Evolutionary conservation across 1,284 basidiomycete genomes (phyloP).

Genomic region (Spongiforma sp.): DNA sequence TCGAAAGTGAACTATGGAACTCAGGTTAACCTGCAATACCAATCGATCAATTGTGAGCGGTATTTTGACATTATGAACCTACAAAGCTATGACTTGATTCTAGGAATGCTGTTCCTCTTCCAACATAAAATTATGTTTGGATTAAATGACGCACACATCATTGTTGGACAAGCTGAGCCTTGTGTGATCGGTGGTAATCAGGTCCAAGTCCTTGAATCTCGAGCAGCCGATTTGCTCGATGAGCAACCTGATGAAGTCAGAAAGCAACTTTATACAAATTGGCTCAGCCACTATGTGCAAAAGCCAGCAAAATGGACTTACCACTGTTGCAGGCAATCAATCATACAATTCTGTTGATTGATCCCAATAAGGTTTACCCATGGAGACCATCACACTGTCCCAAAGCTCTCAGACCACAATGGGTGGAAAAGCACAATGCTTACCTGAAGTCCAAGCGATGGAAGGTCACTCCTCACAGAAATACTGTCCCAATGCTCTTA

Average conservation of each 20-base stretch:
- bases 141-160: constrained; percentile 17
- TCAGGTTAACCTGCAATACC: constrained; percentile 33
- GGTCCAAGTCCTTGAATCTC: constrained; percentile 23
- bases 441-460: constrained; percentile 37
- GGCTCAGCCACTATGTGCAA: constrained; percentile 30
- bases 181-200: constrained; percentile 26
- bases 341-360: constrained; percentile 40
- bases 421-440: constrained; percentile 32
- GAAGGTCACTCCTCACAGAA: constrained; percentile 31
- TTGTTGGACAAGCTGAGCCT: constrained; percentile 20
- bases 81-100: constrained; percentile 39
- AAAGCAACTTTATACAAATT: constrained; percentile 23
- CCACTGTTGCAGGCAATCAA: constrained; percentile 41
- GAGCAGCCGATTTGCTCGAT: constrained; percentile 18
- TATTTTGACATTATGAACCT: constrained; percentile 38
- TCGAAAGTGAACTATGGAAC: constrained; percentile 34
- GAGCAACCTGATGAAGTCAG: background rate
- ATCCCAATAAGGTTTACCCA: constrained; percentile 32
- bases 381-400: constrained; percentile 38
- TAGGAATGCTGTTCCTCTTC: constrained; percentile 39
- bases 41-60: constrained; percentile 25
- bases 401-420: constrained; percentile 33
- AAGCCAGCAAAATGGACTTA: constrained; percentile 30
- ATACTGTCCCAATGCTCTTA: constrained; percentile 42
- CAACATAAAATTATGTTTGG: constrained; percentile 30